These are phyloP conservation scores for Botrytis galanthina DNA, from an alignment of 2,329 filamentous ascomycete genomes.

Conservation along the genomic window DNA sequence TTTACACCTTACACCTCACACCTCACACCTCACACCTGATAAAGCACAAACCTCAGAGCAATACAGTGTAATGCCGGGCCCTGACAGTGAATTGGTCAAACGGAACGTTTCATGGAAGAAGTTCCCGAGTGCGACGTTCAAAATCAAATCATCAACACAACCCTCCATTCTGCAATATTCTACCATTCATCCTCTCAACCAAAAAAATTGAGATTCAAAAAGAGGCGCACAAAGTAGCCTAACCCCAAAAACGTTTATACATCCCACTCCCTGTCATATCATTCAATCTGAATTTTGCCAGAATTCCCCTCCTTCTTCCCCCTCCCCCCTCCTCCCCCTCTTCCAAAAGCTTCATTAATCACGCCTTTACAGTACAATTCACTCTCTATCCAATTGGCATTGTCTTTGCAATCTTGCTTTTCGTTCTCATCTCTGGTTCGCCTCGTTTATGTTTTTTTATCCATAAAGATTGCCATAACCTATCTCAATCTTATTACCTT, in stretches of 20 bases:
- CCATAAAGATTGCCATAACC: constrained; percentile 21
- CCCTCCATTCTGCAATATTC: not conserved
- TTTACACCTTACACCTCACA: not conserved
- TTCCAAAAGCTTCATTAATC: not conserved
- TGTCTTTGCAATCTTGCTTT: constrained; percentile 13
- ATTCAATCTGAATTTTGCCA: not conserved
- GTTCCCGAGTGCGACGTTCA: constrained; percentile 17
- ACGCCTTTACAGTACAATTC: constrained; percentile 1
- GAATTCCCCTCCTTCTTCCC: not conserved
- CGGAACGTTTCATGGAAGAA: constrained; percentile 20
- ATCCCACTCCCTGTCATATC: not conserved
- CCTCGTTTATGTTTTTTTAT: constrained; percentile 8
- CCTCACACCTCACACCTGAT: not conserved
- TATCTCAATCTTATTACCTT: constrained; percentile 12
- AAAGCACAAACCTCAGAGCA: not conserved
- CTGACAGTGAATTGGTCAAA: constrained; percentile 20
- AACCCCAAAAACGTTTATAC: constrained; percentile 12
- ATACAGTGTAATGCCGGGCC: constrained; percentile 20
- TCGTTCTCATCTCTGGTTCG: not conserved
- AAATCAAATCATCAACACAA: constrained; percentile 8
- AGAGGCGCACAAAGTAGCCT: constrained; percentile 11
- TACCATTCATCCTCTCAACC: constrained; percentile 8
- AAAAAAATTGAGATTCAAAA: not conserved
- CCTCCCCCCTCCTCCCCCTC: not conserved
- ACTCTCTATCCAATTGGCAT: constrained; percentile 5